Evolutionary conservation across 805 yeast species (phyloP), one percentile per base, ranked within the genome.

Genomic region (Jamesozyma gamospora): DNA sequence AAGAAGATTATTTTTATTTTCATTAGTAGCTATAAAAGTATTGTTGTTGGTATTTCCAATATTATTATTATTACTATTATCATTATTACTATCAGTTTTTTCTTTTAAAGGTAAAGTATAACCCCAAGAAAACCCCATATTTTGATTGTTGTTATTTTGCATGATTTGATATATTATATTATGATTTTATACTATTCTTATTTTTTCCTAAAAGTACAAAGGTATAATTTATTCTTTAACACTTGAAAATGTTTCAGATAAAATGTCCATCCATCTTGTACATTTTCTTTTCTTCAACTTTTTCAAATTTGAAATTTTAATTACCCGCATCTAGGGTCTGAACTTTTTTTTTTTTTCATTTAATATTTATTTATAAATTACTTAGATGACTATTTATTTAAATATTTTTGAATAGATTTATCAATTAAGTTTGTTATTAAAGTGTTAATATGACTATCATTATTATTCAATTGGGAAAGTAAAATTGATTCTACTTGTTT

Each of bases 401-500:
- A 28, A 33, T 44, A 37, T 27, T 50, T 32, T 31, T 48, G 41
- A 34, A 74, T 48, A 41, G 69, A 71, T 31, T 61, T 60, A 25
- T 71, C 75, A 21, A 77, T 64, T 14, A 77, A 51, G 38, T 60
- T 65, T 18, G 64, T 63, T 35, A 84, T 68, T 43, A 79, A 58
- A 34, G 60, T 63, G 35, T 62, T 70, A 45, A 84, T 62, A 2
- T 72, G 63, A 28, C 81, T 70, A 24, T 67, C 64, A 9, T 66
- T 58, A 43, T 72, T 69, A 12, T 56, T 53, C 14, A 75, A 67
- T 53, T 82, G 80, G 36, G 70, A 67, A 43, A 71, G 69, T 44
- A 82, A 63, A 46, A 72, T 69, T 28, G 70, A 41, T 42, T 70
- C 72, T 39, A 92, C 81, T 63, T 90, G 97, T 60, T 85, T 79